Evolutionary conservation across 208 protist species (phyloP).

Genomic region (Borovskyia barvae): DNA sequence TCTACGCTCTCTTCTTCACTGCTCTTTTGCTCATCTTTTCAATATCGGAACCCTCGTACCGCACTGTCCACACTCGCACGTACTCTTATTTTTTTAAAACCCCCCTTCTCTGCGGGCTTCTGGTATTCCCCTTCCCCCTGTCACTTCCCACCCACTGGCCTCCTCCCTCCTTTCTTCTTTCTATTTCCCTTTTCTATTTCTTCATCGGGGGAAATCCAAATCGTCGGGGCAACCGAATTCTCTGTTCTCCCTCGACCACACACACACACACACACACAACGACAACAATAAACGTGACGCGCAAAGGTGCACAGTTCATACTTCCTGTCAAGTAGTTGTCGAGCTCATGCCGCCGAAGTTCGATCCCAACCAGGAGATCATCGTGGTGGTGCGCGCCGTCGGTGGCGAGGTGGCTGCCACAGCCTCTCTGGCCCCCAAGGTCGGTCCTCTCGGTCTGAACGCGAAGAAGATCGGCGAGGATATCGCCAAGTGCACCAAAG

Average conservation of each 20-base stretch:
- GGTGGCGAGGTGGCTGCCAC: slow-evolving; percentile 98
- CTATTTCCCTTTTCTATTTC: slow-evolving; percentile 24
- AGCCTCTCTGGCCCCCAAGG: slow-evolving; percentile 98
- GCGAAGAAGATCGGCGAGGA: slow-evolving; percentile 99
- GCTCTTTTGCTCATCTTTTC: slow-evolving; percentile 58
- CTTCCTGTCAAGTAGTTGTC: slow-evolving; percentile 38
- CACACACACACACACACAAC: slow-evolving; percentile 6
- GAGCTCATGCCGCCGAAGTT: slow-evolving; percentile 97
- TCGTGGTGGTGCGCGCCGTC: slow-evolving; percentile 96
- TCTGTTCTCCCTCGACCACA: neutral
- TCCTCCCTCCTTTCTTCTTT: no score
- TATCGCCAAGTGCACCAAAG: slow-evolving; percentile 98
- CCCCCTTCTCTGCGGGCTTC: no score
- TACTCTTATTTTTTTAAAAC: no score
- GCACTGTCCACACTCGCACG: no score
- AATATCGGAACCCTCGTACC: no score
- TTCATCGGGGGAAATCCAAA: no score
- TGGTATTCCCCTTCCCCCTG: no score
- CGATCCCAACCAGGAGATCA: slow-evolving; percentile 95
- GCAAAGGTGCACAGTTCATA: slow-evolving; percentile 5
- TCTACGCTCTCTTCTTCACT: slow-evolving; percentile 60
- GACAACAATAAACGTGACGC: neutral
- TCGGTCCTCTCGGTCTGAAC: slow-evolving; percentile 99
- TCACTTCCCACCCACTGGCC: no score
- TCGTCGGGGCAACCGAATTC: no score